Conservation (phyloP, 352 stramenopile genomes). For the Pythium plurisporium region DNA sequence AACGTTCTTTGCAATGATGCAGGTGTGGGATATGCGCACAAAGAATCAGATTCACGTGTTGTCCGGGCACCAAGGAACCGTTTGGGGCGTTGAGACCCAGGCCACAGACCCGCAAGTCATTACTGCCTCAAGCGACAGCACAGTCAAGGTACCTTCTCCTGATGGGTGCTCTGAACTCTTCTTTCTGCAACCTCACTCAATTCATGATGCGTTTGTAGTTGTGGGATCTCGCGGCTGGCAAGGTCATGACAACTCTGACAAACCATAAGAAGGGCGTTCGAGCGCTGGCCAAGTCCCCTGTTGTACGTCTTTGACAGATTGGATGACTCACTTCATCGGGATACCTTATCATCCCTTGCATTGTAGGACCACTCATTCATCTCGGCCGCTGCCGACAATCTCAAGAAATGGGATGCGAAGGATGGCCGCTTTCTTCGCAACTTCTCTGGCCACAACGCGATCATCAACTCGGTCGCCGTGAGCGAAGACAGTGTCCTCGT, state of each 20-base stretch:
- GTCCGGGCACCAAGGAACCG: conserved; percentile 95
- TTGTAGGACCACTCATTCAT: conserved; percentile 95
- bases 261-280: conserved; percentile 99
- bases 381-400: conserved; percentile 94
- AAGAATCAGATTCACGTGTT: conserved; percentile 98
- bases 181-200: neutral
- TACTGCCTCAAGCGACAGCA: conserved; percentile 91
- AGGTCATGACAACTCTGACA: conserved; percentile 98
- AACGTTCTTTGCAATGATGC: too few species aligned
- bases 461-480: conserved; percentile 97
- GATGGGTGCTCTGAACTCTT: neutral
- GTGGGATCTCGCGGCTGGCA: conserved; percentile 98
- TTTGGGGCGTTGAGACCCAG: conserved; percentile 95
- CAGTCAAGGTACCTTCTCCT: conserved; percentile 74
- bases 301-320: conserved; percentile 26
- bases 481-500: conserved; percentile 98
- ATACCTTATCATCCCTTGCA: neutral
- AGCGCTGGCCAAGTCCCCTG: conserved; percentile 86
- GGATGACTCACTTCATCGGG: neutral
- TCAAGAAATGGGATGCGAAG: conserved; percentile 98
- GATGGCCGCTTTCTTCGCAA: conserved; percentile 96
- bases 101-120: conserved; percentile 95
- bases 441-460: conserved; percentile 95
- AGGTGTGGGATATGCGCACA: conserved; percentile 99
- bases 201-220: conserved; percentile 41